Evolutionary conservation across 768 basidiomycete species (phyloP).

Genomic region (Hericium alpestre): DNA sequence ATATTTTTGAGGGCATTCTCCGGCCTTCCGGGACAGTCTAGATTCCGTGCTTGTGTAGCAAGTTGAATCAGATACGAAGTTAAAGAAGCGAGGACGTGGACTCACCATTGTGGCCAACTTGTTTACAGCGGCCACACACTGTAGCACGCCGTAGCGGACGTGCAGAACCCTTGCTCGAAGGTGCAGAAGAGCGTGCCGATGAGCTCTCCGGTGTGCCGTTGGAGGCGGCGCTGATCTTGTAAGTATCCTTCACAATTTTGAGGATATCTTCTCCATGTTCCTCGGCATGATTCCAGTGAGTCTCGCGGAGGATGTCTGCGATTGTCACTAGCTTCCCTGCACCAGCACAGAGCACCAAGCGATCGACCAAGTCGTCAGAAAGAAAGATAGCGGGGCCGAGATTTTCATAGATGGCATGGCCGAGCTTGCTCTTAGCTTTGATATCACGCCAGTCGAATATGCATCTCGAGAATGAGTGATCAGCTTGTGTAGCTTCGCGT

Average conservation of each 20-base stretch:
- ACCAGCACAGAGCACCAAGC: background rate
- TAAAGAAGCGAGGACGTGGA: too few species aligned
- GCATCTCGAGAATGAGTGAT: conserved; percentile 1
- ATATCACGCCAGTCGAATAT: conserved; percentile 11
- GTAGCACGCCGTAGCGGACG: background rate
- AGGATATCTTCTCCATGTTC: background rate
- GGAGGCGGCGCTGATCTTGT: background rate
- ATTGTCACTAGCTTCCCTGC: background rate
- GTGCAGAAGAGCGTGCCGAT: background rate
- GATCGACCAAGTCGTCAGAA: background rate
- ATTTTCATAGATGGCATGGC: background rate
- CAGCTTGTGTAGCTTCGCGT: background rate
- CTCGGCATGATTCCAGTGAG: background rate
- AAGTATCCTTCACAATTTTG: background rate
- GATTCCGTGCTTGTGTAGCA: too few species aligned
- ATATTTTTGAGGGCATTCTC: too few species aligned
- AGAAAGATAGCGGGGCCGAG: background rate
- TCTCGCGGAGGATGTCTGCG: background rate
- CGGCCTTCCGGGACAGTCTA: too few species aligned
- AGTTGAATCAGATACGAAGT: too few species aligned
- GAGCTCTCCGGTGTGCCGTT: background rate
- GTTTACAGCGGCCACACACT: background rate
- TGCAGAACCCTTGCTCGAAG: background rate
- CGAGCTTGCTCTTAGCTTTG: background rate
- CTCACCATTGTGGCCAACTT: background rate